Percentiles rank a stretch among this genome's conserved stretches.
phyloP scores from a whole-genome alignment of 331 rosid species.

The Malus hybrid region DNA sequence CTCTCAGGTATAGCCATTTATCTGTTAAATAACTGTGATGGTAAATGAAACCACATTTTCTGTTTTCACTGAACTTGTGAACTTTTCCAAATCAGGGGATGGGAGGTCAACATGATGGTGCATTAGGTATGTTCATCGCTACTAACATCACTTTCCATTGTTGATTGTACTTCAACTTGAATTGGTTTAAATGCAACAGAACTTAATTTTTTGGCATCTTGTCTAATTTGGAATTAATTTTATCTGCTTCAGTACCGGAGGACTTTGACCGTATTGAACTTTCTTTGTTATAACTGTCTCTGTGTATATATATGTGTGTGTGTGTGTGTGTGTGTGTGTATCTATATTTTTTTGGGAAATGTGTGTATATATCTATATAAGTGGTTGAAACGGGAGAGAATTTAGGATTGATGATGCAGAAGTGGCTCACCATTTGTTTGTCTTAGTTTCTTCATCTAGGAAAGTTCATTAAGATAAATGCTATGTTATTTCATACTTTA shows the following conservation, averaged over 20 bases:
- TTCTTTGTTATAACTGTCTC: background rate
- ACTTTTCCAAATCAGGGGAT: slow-evolving; percentile 52
- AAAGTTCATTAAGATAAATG: background rate
- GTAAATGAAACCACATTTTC: background rate
- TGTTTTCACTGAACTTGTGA: slow-evolving; percentile 22
- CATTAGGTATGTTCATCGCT: slow-evolving; percentile 47
- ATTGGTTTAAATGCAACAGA: background rate
- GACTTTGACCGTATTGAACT: background rate
- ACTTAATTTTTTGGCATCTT: background rate
- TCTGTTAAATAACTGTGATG: slow-evolving; percentile 1
- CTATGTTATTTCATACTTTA: background rate
- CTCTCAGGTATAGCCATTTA: slow-evolving; percentile 53
- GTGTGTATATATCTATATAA: background rate
- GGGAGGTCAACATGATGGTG: slow-evolving; percentile 58
- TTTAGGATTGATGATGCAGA: background rate
- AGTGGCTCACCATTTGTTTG: background rate
- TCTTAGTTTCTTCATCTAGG: background rate
- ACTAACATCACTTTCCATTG: background rate
- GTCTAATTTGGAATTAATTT: background rate
- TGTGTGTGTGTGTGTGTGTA: no score
- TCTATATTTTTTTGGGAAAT: no score
- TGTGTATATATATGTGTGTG: no score
- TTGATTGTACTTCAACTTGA: slow-evolving; percentile 3
- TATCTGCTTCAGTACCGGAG: background rate
- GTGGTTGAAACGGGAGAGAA: background rate